Conservation (phyloP, 2,329 filamentous ascomycete genomes). For the Colletotrichum acutatum region DNA sequence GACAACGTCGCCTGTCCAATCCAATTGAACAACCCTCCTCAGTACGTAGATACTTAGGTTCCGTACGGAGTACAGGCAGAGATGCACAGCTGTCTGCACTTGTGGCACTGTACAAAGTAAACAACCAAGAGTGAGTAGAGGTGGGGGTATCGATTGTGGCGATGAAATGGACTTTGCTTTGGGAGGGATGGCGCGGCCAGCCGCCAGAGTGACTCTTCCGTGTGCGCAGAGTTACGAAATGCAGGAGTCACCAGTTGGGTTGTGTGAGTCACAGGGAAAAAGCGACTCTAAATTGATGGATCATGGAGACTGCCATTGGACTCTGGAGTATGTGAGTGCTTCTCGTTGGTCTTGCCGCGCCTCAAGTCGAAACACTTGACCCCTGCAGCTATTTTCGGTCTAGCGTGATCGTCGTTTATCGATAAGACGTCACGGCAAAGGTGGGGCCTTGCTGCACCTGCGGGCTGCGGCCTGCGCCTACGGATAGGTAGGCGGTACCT, state of each 20-base stretch:
- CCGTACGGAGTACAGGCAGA: background rate
- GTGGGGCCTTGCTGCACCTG: background rate
- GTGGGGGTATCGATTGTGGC: background rate
- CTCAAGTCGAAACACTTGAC: slow-evolving; percentile 25
- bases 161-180: background rate
- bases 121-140: background rate
- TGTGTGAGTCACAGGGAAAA: slow-evolving; percentile 15
- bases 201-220: slow-evolving; percentile 1
- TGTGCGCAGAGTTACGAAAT: slow-evolving; percentile 11
- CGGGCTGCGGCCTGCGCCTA: background rate
- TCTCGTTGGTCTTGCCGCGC: slow-evolving; percentile 15
- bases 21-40: background rate
- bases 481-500: too few species aligned
- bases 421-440: slow-evolving; percentile 22
- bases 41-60: background rate
- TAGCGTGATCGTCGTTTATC: slow-evolving; percentile 24
- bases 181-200: background rate
- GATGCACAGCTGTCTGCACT: background rate
- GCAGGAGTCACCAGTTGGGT: background rate
- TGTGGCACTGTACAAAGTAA: background rate
- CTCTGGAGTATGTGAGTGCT: background rate
- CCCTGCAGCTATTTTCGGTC: background rate
- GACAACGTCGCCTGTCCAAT: background rate
- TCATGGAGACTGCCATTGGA: background rate
- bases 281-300: slow-evolving; percentile 3